A percentile compares a stretch with the other conserved stretches of the same genome.
Evolutionary conservation across 805 yeast genomes (phyloP).

Genomic region (Starmerella scarabaei): DNA sequence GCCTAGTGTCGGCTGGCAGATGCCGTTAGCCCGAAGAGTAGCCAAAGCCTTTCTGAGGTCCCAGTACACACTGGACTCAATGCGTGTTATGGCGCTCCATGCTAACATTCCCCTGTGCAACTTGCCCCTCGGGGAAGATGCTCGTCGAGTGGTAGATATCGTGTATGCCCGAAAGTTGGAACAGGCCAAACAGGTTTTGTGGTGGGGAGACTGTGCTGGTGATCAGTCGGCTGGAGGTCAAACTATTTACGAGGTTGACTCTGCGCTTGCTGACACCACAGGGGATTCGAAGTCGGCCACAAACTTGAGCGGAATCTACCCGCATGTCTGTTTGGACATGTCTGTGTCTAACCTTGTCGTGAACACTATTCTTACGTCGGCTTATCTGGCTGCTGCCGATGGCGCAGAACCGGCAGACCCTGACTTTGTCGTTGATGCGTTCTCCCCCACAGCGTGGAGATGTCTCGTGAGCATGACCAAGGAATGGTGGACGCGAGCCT

Average conservation of each 20-base stretch:
- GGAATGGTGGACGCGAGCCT: conserved; percentile 67
- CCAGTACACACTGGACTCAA: conserved; percentile 57
- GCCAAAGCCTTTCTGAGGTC: conserved; percentile 60
- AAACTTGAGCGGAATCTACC: conserved; percentile 35
- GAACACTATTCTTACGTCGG: conserved; percentile 74
- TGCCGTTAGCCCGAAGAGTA: conserved; percentile 47
- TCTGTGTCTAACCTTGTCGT: conserved; percentile 67
- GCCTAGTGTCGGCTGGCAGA: conserved; percentile 20
- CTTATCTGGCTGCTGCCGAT: conserved; percentile 34
- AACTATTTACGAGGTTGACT: background rate
- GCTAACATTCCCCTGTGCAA: conserved; percentile 81
- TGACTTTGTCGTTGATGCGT: conserved; percentile 49
- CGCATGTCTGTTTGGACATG: conserved; percentile 65
- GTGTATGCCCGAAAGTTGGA: conserved; percentile 68
- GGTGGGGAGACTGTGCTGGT: conserved; percentile 65
- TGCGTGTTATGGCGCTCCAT: conserved; percentile 53
- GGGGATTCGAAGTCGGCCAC: background rate
- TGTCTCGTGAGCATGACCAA: conserved; percentile 65
- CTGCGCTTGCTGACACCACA: too few relatives aligned
- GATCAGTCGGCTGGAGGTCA: background rate
- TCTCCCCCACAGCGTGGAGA: conserved; percentile 58
- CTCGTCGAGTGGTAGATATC: conserved; percentile 69
- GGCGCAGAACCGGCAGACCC: conserved; percentile 24
- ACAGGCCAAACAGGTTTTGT: conserved; percentile 55
- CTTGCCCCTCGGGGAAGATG: conserved; percentile 52